Evolutionary conservation across 2,329 filamentous ascomycete species (phyloP).

Genomic region (Aureobasidium sp.): DNA sequence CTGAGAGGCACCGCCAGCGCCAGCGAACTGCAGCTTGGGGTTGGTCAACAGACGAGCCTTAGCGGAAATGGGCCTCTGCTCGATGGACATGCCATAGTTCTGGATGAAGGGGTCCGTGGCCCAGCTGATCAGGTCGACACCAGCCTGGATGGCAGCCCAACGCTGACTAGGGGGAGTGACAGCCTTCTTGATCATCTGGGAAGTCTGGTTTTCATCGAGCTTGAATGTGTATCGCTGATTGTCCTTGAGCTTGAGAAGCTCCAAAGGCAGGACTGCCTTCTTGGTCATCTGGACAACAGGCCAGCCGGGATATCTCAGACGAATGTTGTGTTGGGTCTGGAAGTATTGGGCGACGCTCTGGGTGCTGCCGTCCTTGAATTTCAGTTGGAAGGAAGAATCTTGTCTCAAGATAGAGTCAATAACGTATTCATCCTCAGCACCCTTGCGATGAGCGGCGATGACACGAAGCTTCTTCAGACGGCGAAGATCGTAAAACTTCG

Average conservation of each 20-base stretch:
- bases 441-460: conserved; percentile 33
- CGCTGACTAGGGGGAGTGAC: conserved; percentile 69
- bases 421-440: conserved; percentile 38
- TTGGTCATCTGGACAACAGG: conserved; percentile 54
- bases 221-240: conserved; percentile 55
- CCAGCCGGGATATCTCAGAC: conserved; percentile 40
- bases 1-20: conserved; percentile 24
- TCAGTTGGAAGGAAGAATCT: conserved; percentile 39
- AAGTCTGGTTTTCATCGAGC: conserved; percentile 58
- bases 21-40: conserved; percentile 63
- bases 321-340: conserved; percentile 44
- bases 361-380: conserved; percentile 33
- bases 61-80: conserved; percentile 51
- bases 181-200: conserved; percentile 87
- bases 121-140: conserved; percentile 63
- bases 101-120: conserved; percentile 59
- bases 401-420: conserved; percentile 43
- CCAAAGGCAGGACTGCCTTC: conserved; percentile 49
- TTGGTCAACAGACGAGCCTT: conserved; percentile 64
- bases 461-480: conserved; percentile 38
- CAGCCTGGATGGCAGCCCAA: conserved; percentile 59
- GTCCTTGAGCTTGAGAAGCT: conserved; percentile 44
- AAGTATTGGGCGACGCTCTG: conserved; percentile 53
- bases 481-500: conserved; percentile 30
- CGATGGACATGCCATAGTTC: conserved; percentile 68